Base-by-base conservation (phyloP, 1,139 yeast species). In the Ogataea hybrid region DNA sequence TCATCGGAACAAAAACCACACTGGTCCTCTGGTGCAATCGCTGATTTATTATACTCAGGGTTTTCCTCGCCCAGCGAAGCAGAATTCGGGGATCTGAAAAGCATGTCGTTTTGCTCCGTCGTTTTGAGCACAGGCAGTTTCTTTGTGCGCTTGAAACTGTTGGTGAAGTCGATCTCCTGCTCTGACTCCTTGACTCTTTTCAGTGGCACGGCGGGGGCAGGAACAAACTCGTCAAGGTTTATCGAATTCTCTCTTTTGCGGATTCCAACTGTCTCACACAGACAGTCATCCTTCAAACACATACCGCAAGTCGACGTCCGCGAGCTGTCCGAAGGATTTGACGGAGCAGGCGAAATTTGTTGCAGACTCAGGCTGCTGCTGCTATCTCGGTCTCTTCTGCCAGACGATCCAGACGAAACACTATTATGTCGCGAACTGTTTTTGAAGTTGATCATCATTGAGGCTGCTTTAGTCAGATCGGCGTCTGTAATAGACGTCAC, bases 1-100 rank as follows among this genome's bases (percentile, higher is more conserved):
- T 84, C 95, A 54, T 85, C 95, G 1, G 95, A 79, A 59, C 97
- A 90, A 63, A 90, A 90, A 1, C 97, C 97, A 65, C 97, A 90
- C 48, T 82, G 77, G 50, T 86, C 95, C 43, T 80, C 77, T 3
- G 85, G 83, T 1, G 81, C 73, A 30, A 52, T 42, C 15, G 31
- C 41, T n/a, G 32, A 20, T 17, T 20, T 28, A n/a, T n/a, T 21
- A 15, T 20, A 41, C 6, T 37, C 34, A 10, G 37, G 32, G 11
- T 32, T 15, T 17, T 49, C 47, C 15, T 47, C 47, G 29, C 46
- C 29, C 32, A 45, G 29, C 3, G 50, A 42, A 30, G 46, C 44
- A 15, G 52, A 46, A 12, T 25, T 25, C 11, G 55, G 55, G 3
- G 55, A 52, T 20, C 42, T 49, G 44, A 52, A 52, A 5, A 52